Evolutionary conservation across 208 protist genomes (phyloP), one percentile per base, ranked within the genome.

Genomic region (Porcisia hertigi): DNA sequence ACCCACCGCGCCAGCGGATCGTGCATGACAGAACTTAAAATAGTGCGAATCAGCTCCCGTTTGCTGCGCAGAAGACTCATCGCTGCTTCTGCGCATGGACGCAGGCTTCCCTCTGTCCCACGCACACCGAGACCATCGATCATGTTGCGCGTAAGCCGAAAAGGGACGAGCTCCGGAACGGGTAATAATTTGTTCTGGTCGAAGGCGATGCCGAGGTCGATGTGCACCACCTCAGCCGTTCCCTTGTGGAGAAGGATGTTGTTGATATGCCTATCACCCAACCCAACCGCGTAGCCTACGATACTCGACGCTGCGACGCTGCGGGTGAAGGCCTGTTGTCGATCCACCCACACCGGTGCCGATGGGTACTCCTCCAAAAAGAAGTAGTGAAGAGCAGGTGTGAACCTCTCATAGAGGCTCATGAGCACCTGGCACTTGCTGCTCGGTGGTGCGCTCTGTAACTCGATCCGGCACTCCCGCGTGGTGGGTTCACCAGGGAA

Each of bases 91-190:
- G 95, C 98, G 71, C 84, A 74, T 0, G 59, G 74, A 3, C 94
- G 81, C 81, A 99, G 99, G 8, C 91, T 67, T 8, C 98, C 98
- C 43, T 98, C 96, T 11, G 89, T 81, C 43, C 96, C 96, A 14
- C 85, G 88, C 36, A 99, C 84, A 18, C 98, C 98, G 59, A 99
- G 87, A 7, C 95, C 97, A 80, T 99, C 98, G n/a, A 99, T 90
- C 8, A 99, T 78, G 84, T 99, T 98, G 18, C 95, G 92, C 16
- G 98, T 99, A 20, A 99, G 80, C 6, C 98, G 88, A 81, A 99
- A 99, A 1, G 98, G 98, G 12, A 99, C 98, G 9, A 90, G 59
- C 85, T 99, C 98, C 30, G 98, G 98, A 12, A 98, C 86, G 5
- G 79, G 82, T 11, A 99, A 84, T 45, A 92, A 71, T 62, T 83